These are phyloP conservation scores for Sparassis latifolia DNA, from an alignment of 1,284 basidiomycete genomes.

Conservation along the genomic window DNA sequence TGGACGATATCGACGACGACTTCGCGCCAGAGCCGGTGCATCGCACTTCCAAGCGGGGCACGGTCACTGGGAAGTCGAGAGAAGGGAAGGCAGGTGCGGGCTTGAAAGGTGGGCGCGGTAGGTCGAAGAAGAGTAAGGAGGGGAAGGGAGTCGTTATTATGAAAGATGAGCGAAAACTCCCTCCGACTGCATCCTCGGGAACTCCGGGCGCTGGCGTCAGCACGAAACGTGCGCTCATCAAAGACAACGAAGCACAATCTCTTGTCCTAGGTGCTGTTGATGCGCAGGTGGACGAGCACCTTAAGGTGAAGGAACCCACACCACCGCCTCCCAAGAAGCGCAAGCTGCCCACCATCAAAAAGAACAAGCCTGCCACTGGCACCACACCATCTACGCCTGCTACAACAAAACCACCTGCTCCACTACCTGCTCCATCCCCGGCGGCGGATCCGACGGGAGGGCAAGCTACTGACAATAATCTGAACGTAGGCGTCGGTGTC, in stretches of 20 bases:
- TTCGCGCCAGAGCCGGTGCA: conserved; percentile 17
- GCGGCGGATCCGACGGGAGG: not conserved
- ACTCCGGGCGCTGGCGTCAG: not conserved
- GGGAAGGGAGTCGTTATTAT: conserved; percentile 29
- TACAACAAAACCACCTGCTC: conserved; percentile 21
- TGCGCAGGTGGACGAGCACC: conserved; percentile 7
- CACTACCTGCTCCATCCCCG: not conserved
- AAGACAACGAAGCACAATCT: not conserved
- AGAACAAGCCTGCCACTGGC: conserved; percentile 44
- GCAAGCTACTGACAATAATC: conserved; percentile 6
- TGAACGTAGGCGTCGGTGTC: conserved; percentile 2
- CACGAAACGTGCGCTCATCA: conserved; percentile 1
- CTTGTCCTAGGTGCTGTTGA: not conserved
- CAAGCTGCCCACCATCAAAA: conserved; percentile 69
- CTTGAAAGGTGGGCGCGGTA: conserved; percentile 15
- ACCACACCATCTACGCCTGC: conserved; percentile 24
- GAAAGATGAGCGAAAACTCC: conserved; percentile 35
- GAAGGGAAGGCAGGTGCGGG: conserved; percentile 8
- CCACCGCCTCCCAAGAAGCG: conserved; percentile 43
- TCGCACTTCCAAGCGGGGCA: conserved; percentile 9
- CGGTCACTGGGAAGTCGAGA: conserved; percentile 7
- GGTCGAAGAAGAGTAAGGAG: conserved; percentile 13
- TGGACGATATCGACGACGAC: conserved; percentile 18
- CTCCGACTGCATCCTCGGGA: conserved; percentile 6
- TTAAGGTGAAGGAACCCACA: conserved; percentile 3